Conservation (phyloP, 2,329 filamentous ascomycete genomes). For the Gremmenia infestans region DNA sequence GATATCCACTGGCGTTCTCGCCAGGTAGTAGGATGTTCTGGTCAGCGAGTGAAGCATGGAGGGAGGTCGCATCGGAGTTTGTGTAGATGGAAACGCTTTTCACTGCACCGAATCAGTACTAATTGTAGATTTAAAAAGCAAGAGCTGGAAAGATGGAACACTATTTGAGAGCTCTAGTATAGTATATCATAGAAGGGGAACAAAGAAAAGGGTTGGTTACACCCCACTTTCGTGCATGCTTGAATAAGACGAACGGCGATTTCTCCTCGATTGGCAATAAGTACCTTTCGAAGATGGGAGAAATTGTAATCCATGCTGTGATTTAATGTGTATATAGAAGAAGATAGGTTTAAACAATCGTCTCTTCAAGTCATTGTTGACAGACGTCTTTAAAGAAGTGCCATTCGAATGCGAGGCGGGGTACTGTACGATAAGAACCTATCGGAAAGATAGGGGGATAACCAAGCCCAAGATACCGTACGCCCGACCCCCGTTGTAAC, state of each 20-base stretch:
- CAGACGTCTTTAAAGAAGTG: background rate
- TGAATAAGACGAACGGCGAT: constrained; percentile 46
- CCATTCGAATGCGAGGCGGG: background rate
- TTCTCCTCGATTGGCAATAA: constrained; percentile 45
- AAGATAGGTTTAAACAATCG: background rate
- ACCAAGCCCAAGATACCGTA: background rate
- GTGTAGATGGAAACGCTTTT: constrained; percentile 52
- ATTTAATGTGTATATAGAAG: background rate
- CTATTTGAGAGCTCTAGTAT: no score
- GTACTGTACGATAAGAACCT: background rate
- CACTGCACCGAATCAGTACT: background rate
- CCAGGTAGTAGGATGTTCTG: constrained; percentile 9
- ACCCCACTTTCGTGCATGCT: constrained; percentile 10
- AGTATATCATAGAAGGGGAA: no score
- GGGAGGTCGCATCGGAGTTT: constrained; percentile 37
- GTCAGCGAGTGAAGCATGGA: constrained; percentile 12
- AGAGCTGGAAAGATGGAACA: no score
- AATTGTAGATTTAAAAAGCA: no score
- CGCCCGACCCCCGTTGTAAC: background rate
- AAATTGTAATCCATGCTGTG: background rate
- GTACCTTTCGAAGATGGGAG: constrained; percentile 5
- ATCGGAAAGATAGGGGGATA: background rate
- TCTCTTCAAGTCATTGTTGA: background rate
- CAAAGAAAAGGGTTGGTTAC: no score
- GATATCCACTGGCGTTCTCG: constrained; percentile 11